phyloP scores from a whole-genome alignment of 305 asterid species.

The Ajuga reptans region DNA sequence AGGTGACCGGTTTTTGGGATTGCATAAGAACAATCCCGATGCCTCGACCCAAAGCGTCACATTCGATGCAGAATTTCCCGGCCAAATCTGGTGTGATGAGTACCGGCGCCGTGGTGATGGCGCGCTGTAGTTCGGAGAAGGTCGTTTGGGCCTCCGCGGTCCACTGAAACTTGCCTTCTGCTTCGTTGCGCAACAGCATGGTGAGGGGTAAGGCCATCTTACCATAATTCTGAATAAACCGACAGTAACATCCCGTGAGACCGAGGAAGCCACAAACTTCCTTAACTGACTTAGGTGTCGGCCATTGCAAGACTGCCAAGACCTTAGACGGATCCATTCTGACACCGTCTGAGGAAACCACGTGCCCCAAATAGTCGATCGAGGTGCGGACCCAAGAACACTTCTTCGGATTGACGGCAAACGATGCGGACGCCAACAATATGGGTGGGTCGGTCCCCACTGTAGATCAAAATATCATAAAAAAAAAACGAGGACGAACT shows the following conservation, averaged over 20 bases:
- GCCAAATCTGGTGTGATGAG: neutral
- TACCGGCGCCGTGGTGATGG: neutral
- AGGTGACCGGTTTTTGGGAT: no score
- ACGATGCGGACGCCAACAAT: neutral
- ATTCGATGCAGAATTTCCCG: neutral
- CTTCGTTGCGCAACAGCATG: neutral
- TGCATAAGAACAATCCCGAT: no score
- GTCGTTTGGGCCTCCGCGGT: neutral
- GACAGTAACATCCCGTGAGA: neutral
- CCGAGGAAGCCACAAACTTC: neutral
- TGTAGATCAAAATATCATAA: neutral
- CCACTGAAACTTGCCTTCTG: no score
- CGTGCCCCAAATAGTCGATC: neutral
- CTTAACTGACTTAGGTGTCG: neutral
- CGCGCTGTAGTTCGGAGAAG: neutral
- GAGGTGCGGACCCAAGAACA: neutral
- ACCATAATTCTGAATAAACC: neutral
- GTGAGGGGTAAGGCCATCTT: neutral
- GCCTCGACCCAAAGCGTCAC: neutral
- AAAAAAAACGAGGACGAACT: neutral
- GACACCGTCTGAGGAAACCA: no score
- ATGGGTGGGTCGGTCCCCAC: neutral
- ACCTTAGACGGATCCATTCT: neutral
- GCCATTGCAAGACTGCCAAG: neutral
- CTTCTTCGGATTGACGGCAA: neutral